Conservation (phyloP, 768 basidiomycete genomes). For the Imleria badia region DNA sequence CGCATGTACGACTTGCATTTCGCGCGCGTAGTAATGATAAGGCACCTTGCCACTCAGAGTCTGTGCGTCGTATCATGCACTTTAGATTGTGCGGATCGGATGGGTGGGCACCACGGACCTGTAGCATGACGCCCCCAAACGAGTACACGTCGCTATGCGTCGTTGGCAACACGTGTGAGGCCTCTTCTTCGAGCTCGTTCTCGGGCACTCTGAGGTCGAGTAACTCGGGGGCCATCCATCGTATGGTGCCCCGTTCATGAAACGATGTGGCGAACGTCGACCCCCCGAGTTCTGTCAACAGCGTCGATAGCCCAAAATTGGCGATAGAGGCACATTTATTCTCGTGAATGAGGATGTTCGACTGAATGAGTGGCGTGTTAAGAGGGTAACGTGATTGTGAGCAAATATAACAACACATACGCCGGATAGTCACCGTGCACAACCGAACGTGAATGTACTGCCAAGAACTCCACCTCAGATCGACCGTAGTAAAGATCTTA, state of each 20-base stretch:
- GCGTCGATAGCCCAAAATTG: constrained; percentile 8
- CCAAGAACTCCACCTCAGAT: neutral
- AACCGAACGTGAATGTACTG: constrained; percentile 1
- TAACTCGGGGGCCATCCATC: constrained; percentile 3
- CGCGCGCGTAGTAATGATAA: constrained; percentile 9
- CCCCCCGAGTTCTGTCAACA: constrained; percentile 3
- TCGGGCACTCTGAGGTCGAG: neutral
- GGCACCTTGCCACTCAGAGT: constrained; percentile 10
- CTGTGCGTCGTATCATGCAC: neutral
- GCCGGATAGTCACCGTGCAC: constrained; percentile 13
- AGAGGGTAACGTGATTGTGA: neutral
- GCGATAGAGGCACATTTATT: neutral
- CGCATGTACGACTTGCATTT: constrained; percentile 7
- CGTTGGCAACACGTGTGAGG: neutral
- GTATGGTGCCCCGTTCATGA: neutral
- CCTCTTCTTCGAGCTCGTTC: neutral
- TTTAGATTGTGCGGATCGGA: neutral
- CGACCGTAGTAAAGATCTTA: no score
- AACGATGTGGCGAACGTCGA: constrained; percentile 1
- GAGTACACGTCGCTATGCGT: constrained; percentile 4
- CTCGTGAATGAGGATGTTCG: neutral
- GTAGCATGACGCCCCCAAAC: neutral
- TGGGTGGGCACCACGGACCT: neutral
- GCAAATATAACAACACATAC: neutral
- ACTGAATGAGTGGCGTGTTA: neutral